Evolutionary conservation across 257 asterid genomes (phyloP), one percentile per base, ranked within the genome.

Genomic region (Penstemon newberryi): DNA sequence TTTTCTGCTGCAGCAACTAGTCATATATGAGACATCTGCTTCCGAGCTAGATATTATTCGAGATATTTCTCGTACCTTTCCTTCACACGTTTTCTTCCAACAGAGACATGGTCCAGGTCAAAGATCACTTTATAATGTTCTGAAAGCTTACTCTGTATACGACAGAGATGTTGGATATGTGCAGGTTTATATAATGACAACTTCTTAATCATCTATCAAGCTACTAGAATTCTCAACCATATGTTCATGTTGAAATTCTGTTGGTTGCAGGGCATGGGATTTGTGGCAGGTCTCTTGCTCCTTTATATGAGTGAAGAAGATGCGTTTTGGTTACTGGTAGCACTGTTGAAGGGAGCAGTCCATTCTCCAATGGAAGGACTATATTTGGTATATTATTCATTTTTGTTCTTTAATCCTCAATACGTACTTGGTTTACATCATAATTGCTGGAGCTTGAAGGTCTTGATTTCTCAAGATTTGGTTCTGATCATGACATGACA

Each of bases 91-190:
- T 78, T 94, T 90, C 96, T 94, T 90, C 87, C 96, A 86, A 86
- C 96, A 94, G 90, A 89, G 99, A 77, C 99, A 94, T 78, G 99
- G 97, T 72, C 99, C 97, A 39, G 99, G 99, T 65, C 99, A 94
- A 76, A 86, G 99, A 76, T 94, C 99, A 63, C 97, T 94, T 59
- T 94, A 94, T 84, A 94, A 94, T 65, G 98, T 94, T 74, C 77
- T 94, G 70, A 94, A 94, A 81, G 99, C 97, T 15, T 94, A 91
- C 79, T 94, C 99, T 36, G 99, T 91, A 3, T 94, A 64, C 74
- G 97, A 94, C 80, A 82, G 97, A 83, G 96, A 94, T 73, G 97
- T 94, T 70, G 99, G 99, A 79, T 94, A 94, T 74, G 97, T 91
- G 59, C 99, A 94, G 99, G 99, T 94, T 66, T 66, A 33, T 39